Percentiles rank a stretch among this genome's conserved stretches.
phyloP scores from a whole-genome alignment of 805 yeast genomes.

The Kuraishia molischiana region DNA sequence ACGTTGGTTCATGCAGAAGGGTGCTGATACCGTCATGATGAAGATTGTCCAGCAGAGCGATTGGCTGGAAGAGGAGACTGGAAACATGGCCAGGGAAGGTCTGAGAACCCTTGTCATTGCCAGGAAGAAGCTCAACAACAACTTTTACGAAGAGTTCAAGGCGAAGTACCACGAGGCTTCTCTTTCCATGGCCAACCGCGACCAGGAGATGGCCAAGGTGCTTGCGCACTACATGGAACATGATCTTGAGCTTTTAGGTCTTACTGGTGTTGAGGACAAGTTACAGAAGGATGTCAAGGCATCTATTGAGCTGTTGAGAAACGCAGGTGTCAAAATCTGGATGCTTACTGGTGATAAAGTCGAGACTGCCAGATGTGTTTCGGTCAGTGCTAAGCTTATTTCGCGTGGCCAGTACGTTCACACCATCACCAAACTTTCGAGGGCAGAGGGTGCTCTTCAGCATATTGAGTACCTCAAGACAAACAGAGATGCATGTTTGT shows the following conservation, averaged over 20 bases:
- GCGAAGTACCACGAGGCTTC: conserved; percentile 64
- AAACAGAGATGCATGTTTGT: conserved; percentile 59
- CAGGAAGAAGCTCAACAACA: conserved; percentile 54
- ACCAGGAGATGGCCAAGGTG: conserved; percentile 57
- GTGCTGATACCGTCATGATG: conserved; percentile 94
- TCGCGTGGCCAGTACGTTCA: conserved; percentile 92
- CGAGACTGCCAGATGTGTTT: conserved; percentile 96
- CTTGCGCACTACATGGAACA: conserved; percentile 65
- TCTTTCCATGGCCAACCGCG: conserved; percentile 72
- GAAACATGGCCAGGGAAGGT: conserved; percentile 98
- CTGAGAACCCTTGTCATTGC: conserved; percentile 90
- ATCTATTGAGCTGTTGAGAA: conserved; percentile 82
- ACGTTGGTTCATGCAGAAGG: conserved; percentile 81
- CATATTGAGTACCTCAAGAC: conserved; percentile 64
- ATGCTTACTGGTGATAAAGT: conserved; percentile 99
- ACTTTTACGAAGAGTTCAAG: conserved; percentile 52
- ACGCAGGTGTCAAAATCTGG: conserved; percentile 98
- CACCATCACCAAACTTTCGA: conserved; percentile 59
- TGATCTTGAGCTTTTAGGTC: conserved; percentile 77
- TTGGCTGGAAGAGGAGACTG: conserved; percentile 97
- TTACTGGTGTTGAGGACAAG: conserved; percentile 97
- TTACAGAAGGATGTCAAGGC: conserved; percentile 86
- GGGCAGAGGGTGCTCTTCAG: conserved; percentile 59
- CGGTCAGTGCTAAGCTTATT: conserved; percentile 89
- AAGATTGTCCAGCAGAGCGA: conserved; percentile 76